Percentiles rank a stretch among this genome's conserved stretches.
Conservation (phyloP, 179 eudicot species). For the Beta macrorhiza region DNA sequence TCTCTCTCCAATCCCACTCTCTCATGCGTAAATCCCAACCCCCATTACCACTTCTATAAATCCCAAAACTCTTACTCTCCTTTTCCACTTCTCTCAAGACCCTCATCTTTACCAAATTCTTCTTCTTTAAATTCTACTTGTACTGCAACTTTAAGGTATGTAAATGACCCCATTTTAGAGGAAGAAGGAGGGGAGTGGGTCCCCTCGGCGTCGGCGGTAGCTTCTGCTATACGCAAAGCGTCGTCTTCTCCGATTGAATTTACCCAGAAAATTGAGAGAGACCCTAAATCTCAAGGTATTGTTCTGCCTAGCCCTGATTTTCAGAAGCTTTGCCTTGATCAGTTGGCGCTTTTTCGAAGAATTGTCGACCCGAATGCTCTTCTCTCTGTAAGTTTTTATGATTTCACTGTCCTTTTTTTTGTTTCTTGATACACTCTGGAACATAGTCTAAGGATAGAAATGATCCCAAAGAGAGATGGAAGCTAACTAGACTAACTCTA, state of each 20-base stretch:
- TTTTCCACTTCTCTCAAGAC: conserved; percentile 23
- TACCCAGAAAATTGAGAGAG: conserved; percentile 56
- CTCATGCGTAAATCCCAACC: conserved; percentile 8
- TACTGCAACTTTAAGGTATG: conserved; percentile 35
- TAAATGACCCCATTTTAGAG: conserved; percentile 33
- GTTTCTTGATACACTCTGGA: background rate
- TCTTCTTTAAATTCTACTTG: conserved; percentile 8
- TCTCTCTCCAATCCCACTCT: conserved; percentile 16
- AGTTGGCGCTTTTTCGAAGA: conserved; percentile 73
- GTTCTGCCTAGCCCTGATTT: conserved; percentile 84
- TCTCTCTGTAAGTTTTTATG: conserved; percentile 45
- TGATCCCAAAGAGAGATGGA: no score
- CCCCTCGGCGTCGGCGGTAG: conserved; percentile 71
- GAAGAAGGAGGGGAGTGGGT: conserved; percentile 44
- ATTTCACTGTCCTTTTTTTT: background rate
- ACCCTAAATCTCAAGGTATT: conserved; percentile 45
- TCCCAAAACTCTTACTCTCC: conserved; percentile 19
- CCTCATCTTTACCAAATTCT: conserved; percentile 2
- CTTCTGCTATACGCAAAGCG: conserved; percentile 59
- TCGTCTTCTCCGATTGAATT: conserved; percentile 85
- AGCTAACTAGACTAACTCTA: no score
- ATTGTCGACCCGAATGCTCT: conserved; percentile 74
- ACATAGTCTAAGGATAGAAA: no score
- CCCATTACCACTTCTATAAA: background rate
- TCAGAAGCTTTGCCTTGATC: conserved; percentile 72